phyloP scores from a whole-genome alignment of 202 grass and related monocot species.

The Panicum virgatum region DNA sequence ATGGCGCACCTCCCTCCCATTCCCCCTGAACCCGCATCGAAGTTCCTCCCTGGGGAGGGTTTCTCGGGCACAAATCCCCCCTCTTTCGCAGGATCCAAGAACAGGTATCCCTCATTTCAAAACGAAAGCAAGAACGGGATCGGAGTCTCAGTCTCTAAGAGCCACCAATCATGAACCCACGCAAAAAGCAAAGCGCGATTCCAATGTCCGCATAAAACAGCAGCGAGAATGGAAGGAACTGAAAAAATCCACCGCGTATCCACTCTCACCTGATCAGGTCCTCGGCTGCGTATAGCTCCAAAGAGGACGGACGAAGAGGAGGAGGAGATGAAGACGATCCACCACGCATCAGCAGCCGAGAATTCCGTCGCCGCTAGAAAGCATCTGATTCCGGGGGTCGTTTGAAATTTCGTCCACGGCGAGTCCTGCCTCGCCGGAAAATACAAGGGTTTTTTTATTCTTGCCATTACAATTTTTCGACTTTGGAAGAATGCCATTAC shows the following conservation, averaged over 20 bases:
- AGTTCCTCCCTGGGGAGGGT: not conserved
- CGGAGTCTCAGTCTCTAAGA: not conserved
- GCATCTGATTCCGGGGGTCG: not conserved
- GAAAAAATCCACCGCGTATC: not conserved
- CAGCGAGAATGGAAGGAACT: not conserved
- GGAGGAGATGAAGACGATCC: not conserved
- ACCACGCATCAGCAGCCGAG: not conserved
- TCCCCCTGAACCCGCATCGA: not conserved
- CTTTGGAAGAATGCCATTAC: too few relatives aligned
- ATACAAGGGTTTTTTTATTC: too few relatives aligned
- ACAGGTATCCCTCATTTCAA: not conserved
- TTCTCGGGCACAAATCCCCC: too few relatives aligned
- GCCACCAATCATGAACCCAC: not conserved
- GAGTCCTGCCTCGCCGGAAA: not conserved
- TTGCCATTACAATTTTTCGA: too few relatives aligned
- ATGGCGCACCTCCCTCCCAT: not conserved
- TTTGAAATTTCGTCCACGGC: conserved; percentile 16
- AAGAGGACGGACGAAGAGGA: not conserved
- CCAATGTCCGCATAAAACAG: not conserved
- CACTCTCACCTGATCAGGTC: conserved; percentile 11
- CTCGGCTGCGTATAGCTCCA: not conserved
- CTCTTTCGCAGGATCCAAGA: conserved; percentile 23
- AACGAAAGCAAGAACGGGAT: not conserved
- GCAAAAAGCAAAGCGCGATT: not conserved
- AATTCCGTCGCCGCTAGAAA: not conserved